Conservation (phyloP, 805 yeast species). For the Phaffomyces antillensis region DNA sequence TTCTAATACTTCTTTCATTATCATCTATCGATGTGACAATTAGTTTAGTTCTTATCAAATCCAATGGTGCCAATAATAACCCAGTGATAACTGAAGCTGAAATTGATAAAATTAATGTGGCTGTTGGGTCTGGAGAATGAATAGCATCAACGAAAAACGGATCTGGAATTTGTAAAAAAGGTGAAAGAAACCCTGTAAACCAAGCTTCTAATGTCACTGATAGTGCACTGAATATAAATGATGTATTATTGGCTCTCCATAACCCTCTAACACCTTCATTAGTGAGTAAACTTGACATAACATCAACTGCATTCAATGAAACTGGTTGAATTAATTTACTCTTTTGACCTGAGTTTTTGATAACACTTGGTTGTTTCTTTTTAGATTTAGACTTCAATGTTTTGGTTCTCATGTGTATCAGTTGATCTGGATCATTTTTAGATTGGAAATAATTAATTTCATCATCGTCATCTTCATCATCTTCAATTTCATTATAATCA, state of each 20-base stretch:
- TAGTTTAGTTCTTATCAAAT: constrained; percentile 69
- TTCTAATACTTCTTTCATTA: constrained; percentile 60
- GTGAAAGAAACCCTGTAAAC: constrained; percentile 84
- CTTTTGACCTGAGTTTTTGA: background rate
- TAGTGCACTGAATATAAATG: constrained; percentile 71
- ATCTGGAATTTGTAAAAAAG: constrained; percentile 77
- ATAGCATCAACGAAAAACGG: constrained; percentile 79
- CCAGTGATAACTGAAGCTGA: constrained; percentile 70
- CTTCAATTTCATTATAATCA: constrained; percentile 27
- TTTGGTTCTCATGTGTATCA: constrained; percentile 15
- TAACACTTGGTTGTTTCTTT: background rate
- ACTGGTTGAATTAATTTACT: constrained; percentile 31
- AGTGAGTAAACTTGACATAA: constrained; percentile 54
- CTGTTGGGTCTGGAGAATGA: constrained; percentile 69
- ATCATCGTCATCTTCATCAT: constrained; percentile 30
- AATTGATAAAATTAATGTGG: constrained; percentile 60
- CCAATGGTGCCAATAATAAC: constrained; percentile 69
- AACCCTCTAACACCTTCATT: constrained; percentile 68
- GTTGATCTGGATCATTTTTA: constrained; percentile 15
- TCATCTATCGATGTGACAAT: constrained; percentile 58
- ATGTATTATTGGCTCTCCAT: constrained; percentile 69
- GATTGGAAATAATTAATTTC: constrained; percentile 37
- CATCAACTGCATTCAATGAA: constrained; percentile 57
- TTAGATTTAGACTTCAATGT: constrained; percentile 6
- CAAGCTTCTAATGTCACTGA: constrained; percentile 80